Conservation (phyloP, 805 yeast species). For the Sporopachydermia quercuum region DNA sequence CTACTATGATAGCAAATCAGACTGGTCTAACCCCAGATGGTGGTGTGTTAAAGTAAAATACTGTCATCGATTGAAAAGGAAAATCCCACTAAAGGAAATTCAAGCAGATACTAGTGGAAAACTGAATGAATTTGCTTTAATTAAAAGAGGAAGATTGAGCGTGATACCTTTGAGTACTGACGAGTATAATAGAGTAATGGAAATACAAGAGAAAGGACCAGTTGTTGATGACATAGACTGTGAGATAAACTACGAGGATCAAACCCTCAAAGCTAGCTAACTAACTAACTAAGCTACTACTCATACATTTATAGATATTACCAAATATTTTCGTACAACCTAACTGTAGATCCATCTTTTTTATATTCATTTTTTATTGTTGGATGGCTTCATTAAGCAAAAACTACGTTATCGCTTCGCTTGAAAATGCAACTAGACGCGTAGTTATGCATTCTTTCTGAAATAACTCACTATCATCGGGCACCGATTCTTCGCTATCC, state of each 20-base stretch:
- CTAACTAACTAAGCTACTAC: conserved; percentile 21
- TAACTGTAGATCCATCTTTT: too few relatives aligned
- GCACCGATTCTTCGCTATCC: too few relatives aligned
- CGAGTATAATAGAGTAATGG: conserved; percentile 26
- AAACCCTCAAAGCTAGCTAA: conserved; percentile 15
- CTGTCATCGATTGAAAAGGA: conserved; percentile 26
- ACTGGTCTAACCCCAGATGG: conserved; percentile 32
- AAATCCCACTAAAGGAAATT: conserved; percentile 26
- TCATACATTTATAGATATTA: too few relatives aligned
- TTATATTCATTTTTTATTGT: too few relatives aligned
- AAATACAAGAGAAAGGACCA: conserved; percentile 19
- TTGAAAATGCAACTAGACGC: too few relatives aligned
- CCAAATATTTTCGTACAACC: too few relatives aligned
- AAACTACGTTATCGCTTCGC: too few relatives aligned
- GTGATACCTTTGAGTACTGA: conserved; percentile 32
- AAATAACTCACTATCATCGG: too few relatives aligned
- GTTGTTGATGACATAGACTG: conserved; percentile 21
- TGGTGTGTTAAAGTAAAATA: conserved; percentile 40
- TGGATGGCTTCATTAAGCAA: too few relatives aligned
- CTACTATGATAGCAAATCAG: conserved; percentile 33
- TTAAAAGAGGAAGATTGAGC: conserved; percentile 35
- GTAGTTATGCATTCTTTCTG: too few relatives aligned
- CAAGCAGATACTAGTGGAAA: conserved; percentile 15
- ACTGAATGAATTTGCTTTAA: conserved; percentile 26
- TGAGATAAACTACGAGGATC: conserved; percentile 10